phyloP scores from a whole-genome alignment of 129 eudicot genomes.

The Kitagawia praeruptora region DNA sequence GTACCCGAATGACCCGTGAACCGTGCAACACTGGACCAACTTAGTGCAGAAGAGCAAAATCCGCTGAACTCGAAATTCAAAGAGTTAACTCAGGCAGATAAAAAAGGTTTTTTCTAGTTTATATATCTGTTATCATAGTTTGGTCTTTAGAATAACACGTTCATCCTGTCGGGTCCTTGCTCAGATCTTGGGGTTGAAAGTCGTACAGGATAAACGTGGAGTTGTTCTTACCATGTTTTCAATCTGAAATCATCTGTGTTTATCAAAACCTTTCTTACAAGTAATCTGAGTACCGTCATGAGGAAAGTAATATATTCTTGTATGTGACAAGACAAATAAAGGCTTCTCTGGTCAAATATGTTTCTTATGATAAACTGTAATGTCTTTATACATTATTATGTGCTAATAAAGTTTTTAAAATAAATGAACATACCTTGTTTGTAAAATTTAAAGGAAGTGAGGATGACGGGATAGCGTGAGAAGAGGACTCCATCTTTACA shows the following conservation, averaged over 20 bases:
- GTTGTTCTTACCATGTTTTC: neutral
- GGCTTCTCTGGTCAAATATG: neutral
- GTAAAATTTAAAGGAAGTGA: neutral
- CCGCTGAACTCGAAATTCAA: slow-evolving; percentile 66
- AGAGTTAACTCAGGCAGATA: slow-evolving; percentile 75
- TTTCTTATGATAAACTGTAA: too few relatives aligned
- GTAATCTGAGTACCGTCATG: neutral
- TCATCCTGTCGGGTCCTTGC: neutral
- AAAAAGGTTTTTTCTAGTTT: slow-evolving; percentile 39
- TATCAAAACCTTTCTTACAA: neutral
- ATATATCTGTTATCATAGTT: neutral
- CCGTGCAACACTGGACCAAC: too few relatives aligned
- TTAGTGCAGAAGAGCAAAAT: slow-evolving; percentile 69
- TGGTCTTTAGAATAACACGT: neutral
- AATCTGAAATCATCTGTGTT: neutral
- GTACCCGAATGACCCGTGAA: too few relatives aligned
- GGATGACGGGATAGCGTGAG: neutral
- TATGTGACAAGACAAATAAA: neutral
- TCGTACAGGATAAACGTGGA: neutral
- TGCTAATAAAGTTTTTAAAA: too few relatives aligned
- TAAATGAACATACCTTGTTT: too few relatives aligned
- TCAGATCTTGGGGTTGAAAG: neutral
- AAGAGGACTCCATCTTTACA: neutral
- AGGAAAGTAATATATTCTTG: neutral
- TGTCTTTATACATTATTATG: too few relatives aligned